Conservation (phyloP, 768 basidiomycete species). For the Mycena latifolia region DNA sequence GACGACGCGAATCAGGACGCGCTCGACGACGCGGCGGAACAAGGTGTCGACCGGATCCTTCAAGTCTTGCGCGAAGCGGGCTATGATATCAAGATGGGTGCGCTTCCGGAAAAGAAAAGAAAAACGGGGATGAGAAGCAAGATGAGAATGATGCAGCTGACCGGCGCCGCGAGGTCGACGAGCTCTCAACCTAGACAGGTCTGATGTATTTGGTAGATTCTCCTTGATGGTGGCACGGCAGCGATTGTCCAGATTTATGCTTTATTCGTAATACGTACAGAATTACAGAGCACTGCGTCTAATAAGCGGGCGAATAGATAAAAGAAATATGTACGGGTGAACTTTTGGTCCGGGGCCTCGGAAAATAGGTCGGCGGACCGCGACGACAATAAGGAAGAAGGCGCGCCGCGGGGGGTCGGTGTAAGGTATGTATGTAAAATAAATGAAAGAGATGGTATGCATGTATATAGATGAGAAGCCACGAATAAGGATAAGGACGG, state of each 20-base stretch:
- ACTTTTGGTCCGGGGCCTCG: conserved; percentile 25
- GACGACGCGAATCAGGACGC: conserved; percentile 25
- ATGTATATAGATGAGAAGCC: conserved; percentile 20
- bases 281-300: conserved; percentile 35
- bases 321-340: conserved; percentile 22
- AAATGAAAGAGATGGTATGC: conserved; percentile 26
- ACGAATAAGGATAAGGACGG: conserved; percentile 31
- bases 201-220: conserved; percentile 23
- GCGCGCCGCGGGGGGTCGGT: conserved; percentile 15
- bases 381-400: conserved; percentile 4
- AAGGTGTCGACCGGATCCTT: conserved; percentile 53
- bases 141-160: conserved; percentile 45
- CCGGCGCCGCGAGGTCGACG: conserved; percentile 33
- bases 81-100: conserved; percentile 56
- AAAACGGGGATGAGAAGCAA: conserved; percentile 45
- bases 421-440: conserved; percentile 31
- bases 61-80: conserved; percentile 68
- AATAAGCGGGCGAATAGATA: conserved; percentile 31
- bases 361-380: conserved; percentile 7
- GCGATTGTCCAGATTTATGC: conserved; percentile 10
- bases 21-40: conserved; percentile 48
- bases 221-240: conserved; percentile 22
- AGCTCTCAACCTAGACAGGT: conserved; percentile 27
- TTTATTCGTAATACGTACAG: conserved; percentile 9
- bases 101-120: conserved; percentile 36